Evolutionary conservation across 2,329 filamentous ascomycete genomes (phyloP).

Genomic region (Hypoxylon sp.): DNA sequence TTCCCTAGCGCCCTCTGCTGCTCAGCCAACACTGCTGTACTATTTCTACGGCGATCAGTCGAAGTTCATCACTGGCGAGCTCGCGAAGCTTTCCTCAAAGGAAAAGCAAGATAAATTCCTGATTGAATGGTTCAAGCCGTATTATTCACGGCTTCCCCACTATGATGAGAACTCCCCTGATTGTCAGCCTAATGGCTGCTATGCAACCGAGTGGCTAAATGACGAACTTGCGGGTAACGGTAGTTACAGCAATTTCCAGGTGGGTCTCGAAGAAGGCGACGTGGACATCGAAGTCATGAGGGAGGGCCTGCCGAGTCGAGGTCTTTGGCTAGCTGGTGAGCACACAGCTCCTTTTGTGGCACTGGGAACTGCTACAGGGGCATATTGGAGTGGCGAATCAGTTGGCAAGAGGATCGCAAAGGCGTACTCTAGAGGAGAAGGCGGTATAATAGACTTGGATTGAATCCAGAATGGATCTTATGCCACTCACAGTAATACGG

Average conservation of each 20-base stretch:
- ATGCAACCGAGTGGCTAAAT: conserved; percentile 83
- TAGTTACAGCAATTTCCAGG: conserved; percentile 88
- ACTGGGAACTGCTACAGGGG: conserved; percentile 88
- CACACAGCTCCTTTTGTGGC: conserved; percentile 93
- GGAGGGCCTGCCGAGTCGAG: conserved; percentile 73
- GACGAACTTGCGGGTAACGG: conserved; percentile 87
- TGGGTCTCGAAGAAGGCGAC: conserved; percentile 78
- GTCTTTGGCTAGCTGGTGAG: conserved; percentile 90
- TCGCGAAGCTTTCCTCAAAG: conserved; percentile 60
- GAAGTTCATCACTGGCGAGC: conserved; percentile 64
- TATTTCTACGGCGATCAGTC: conserved; percentile 80
- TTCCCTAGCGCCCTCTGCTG: conserved; percentile 68
- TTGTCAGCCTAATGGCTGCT: conserved; percentile 74
- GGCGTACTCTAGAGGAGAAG: conserved; percentile 61
- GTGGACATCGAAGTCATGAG: conserved; percentile 77
- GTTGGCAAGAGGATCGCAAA: conserved; percentile 76
- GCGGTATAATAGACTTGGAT: conserved; percentile 32
- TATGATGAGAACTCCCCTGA: conserved; percentile 68
- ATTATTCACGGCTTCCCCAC: conserved; percentile 80
- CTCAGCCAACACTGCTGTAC: conserved; percentile 88
- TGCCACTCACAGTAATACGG: not conserved
- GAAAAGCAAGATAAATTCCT: conserved; percentile 69
- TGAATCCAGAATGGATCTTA: conserved; percentile 8
- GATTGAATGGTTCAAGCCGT: conserved; percentile 79
- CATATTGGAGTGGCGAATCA: conserved; percentile 90